These are phyloP conservation scores for Quercus cerris DNA, from an alignment of 306 rosid species.

Conservation along the genomic window DNA sequence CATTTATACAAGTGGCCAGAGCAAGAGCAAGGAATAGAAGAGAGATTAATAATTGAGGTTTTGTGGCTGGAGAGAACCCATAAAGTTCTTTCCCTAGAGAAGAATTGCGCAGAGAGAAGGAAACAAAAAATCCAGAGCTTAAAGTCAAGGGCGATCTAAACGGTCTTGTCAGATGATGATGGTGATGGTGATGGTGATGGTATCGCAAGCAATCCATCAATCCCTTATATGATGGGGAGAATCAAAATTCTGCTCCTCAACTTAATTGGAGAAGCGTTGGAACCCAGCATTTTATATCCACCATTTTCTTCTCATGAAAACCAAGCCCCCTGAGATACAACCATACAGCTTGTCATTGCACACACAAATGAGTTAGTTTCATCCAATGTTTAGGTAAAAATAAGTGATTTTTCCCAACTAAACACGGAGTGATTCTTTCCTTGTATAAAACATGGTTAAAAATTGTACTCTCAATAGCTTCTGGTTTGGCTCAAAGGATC, in stretches of 20 bases:
- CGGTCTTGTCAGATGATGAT: conserved; percentile 9
- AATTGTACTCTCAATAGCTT: conserved; percentile 76
- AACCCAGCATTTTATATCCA: conserved; percentile 31
- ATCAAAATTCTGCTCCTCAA: conserved; percentile 28
- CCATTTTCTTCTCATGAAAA: conserved; percentile 36
- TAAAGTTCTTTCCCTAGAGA: conserved; percentile 29
- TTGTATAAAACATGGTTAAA: conserved; percentile 48
- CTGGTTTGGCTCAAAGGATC: conserved; percentile 85
- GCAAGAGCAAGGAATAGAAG: conserved; percentile 24
- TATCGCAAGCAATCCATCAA: conserved; percentile 10
- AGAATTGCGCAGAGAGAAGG: conserved; percentile 28
- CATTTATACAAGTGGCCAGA: conserved; percentile 26
- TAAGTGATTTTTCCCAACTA: conserved; percentile 31
- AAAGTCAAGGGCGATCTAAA: conserved; percentile 8
- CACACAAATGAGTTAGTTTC: conserved; percentile 38
- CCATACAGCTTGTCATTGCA: conserved; percentile 51
- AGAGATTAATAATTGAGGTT: background rate
- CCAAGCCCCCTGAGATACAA: conserved; percentile 62
- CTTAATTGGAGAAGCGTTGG: conserved; percentile 27
- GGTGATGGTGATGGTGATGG: background rate
- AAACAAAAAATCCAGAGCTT: conserved; percentile 29
- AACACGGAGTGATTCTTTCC: conserved; percentile 39
- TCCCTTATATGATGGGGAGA: conserved; percentile 34
- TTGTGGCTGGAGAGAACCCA: conserved; percentile 32
- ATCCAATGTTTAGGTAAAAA: conserved; percentile 33